Evolutionary conservation across 192 early-diverging fungal genomes (phyloP), one percentile per base, ranked within the genome.

Genomic region (Chytriomyces confervae): DNA sequence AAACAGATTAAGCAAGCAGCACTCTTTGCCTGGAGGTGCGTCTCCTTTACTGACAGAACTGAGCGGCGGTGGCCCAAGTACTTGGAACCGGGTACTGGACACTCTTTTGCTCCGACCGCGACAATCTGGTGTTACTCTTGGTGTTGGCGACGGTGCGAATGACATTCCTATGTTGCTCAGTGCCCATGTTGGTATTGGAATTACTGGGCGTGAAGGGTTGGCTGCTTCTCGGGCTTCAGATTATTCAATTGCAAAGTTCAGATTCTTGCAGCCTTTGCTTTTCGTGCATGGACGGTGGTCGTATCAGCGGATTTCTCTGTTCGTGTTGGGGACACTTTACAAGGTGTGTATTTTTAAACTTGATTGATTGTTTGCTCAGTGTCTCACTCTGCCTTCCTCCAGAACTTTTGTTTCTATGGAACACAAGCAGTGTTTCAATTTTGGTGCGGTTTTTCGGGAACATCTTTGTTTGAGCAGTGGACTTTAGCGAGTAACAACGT

Each of bases 141-240:
- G 94, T 11, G 94, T 97, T 61, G 95, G 95, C 46, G 95, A 97
- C 63, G 95, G 95, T 20, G 95, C 93, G 62, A 97, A 97, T 79
- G 95, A 97, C 69, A 93, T 96, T 87, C 92, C 93, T 5, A 97
- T 97, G 95, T 93, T 97, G 70, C 93, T 96, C 75, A 91, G 93
- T 76, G 93, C 95, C 8, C 93, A 97, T 71, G 93, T 96, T 46
- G 95, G 95, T 11, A 91, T 97, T 47, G 95, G 95, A 9, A 95
- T 97, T 57, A 90, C 94, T 1, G 95, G 95, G 0, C 89, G 90
- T 53, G 95, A 97, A 79, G 95, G 94, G 9, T 78, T 94, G 67
- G 93, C 94, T 68, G 95, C 95, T 7, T 94, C 93, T 29, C 83
- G 93, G 1, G 87, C 93, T 10, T 89, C 91, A 18, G 95, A 97